Percentiles rank a stretch among this genome's conserved stretches.
Conservation (phyloP, 2,329 filamentous ascomycete species). For the Colletotrichum sojae region DNA sequence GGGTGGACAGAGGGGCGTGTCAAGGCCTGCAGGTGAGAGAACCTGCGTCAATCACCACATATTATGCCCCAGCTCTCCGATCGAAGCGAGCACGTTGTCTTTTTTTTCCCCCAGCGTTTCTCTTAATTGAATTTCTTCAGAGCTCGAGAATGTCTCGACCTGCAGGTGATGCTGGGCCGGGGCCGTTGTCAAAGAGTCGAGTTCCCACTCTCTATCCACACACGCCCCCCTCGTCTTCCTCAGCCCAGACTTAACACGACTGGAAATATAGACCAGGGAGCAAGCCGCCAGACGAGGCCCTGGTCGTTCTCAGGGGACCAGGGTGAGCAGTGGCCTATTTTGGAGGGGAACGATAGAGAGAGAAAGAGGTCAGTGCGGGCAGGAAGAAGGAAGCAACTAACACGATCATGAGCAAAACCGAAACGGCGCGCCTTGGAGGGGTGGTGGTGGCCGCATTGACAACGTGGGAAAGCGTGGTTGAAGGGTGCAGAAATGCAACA, state of each 20-base stretch:
- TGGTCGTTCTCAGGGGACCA: background rate
- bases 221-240: background rate
- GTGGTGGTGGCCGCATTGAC: background rate
- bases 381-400: background rate
- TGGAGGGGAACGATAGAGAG: conserved; percentile 13
- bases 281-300: background rate
- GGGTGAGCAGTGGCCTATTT: conserved; percentile 8
- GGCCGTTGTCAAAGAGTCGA: background rate
- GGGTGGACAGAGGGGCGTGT: conserved; percentile 3
- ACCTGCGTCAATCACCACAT: background rate
- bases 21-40: conserved; percentile 19
- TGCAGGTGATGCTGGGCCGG: conserved; percentile 10
- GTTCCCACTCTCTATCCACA: background rate
- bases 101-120: background rate
- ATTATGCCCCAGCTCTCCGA: conserved; percentile 6
- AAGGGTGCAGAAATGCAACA: background rate
- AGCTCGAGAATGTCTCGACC: conserved; percentile 7
- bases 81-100: background rate
- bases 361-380: background rate
- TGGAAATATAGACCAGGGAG: conserved; percentile 24
- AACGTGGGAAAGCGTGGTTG: background rate
- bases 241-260: conserved; percentile 18
- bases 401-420: background rate
- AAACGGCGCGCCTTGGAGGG: background rate
- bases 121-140: conserved; percentile 13